Base-by-base conservation (phyloP, 768 basidiomycete genomes). In the Nidularia pulvinata region DNA sequence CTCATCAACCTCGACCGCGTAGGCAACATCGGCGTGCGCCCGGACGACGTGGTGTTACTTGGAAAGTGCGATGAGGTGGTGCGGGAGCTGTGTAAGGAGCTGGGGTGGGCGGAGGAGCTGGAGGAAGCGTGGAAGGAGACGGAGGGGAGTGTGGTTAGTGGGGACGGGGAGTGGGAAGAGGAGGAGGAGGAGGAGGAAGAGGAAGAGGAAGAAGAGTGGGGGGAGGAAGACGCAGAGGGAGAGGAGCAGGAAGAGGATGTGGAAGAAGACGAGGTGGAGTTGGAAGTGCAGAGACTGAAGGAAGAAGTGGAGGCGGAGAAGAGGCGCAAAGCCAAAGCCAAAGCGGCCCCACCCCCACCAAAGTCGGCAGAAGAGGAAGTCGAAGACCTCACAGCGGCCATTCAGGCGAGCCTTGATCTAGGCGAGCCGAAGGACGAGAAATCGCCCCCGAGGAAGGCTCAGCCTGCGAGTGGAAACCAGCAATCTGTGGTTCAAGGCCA, bases 1-100 rank as follows among this genome's bases (percentile, higher is more conserved):
- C 79, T 98, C 33, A 86, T 98, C 69, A 97, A 97, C 65, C 76
- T 93, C 44, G 93, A 96, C 55, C 68, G 68, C 1, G 95, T 93
- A 1, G 93, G 94, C 1, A 72, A 83, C 60, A 77, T 91, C 48
- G 77, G 84, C 2, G 65, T 61, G 22, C 69, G 74, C 33, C 60
- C 74, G 13, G 77, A 85, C 51, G 89, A 91, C 59, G 72, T 89
- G 2, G 69, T 89, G 42, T 66, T 85, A 1, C 75, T 92, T 4
- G 86, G 86, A 10, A 81, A 85, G 60, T 91, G 90, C 58, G 91
- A 93, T 67, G 80, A 83, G 1, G 73, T 85, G 44, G 79, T 92
- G 9, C 69, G 71, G 36, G 69, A 83, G 50, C 72, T 94, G 14
- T 86, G 83, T 60, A 70, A 72, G 55, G 82, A 82, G 58, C 77